Percentiles rank a stretch among this genome's conserved stretches.
Evolutionary conservation across 139 green algal species (phyloP).

Genomic region (Chlorella vulgaris): DNA sequence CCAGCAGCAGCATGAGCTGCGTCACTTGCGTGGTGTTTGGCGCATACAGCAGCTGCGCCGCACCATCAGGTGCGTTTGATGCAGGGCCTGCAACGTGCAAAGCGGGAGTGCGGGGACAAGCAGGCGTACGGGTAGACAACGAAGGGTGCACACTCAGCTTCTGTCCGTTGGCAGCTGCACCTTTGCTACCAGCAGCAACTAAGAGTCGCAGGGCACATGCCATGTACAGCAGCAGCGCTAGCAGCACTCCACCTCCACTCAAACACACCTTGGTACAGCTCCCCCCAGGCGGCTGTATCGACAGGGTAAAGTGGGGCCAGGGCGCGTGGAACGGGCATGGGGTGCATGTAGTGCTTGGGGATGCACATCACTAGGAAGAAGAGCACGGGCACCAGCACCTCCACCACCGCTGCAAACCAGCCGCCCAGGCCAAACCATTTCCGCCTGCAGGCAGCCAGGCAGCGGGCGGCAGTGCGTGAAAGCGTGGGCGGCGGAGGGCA

Average conservation of each 20-base stretch:
- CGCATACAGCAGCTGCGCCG: constrained; percentile 49
- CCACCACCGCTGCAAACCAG: constrained; percentile 44
- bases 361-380: constrained; percentile 71
- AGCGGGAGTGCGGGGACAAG: neutral
- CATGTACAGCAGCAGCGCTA: neutral
- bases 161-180: too few species aligned
- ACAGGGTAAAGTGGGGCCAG: constrained; percentile 40
- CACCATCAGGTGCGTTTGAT: neutral
- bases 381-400: constrained; percentile 44
- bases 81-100: constrained; percentile 58
- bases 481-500: too few species aligned
- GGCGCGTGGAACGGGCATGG: constrained; percentile 38
- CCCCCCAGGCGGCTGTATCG: constrained; percentile 43
- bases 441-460: constrained; percentile 10
- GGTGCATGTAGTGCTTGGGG: constrained; percentile 75
- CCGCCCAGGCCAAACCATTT: constrained; percentile 49
- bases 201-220: too few species aligned
- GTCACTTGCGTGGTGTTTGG: constrained; percentile 55
- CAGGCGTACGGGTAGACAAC: neutral
- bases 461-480: too few species aligned
- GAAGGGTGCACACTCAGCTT: too few species aligned
- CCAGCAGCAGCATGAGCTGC: constrained; percentile 45
- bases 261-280: constrained; percentile 56
- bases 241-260: neutral
- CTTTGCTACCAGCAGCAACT: too few species aligned